Evolutionary conservation across 1,284 basidiomycete genomes (phyloP).

Genomic region (Agroathelia rolfsii): DNA sequence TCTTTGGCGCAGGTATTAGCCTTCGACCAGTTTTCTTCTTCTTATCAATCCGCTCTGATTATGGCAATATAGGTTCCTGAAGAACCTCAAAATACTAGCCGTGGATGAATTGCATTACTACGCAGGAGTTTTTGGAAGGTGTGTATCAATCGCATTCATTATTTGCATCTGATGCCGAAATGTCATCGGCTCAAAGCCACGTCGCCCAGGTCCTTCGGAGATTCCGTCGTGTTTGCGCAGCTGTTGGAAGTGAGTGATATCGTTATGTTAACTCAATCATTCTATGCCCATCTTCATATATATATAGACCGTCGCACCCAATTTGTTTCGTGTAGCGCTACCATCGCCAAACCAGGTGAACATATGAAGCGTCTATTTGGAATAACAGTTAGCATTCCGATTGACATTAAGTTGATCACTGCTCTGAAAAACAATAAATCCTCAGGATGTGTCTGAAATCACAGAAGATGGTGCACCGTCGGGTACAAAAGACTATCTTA

Average conservation of each 20-base stretch:
- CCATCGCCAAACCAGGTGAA: conserved; percentile 68
- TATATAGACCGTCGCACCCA: conserved; percentile 43
- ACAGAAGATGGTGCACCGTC: conserved; percentile 80
- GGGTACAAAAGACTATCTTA: conserved; percentile 67
- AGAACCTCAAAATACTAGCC: conserved; percentile 70
- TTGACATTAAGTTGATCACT: neutral
- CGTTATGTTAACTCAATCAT: neutral
- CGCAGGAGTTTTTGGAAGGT: conserved; percentile 64
- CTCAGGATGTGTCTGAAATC: conserved; percentile 61
- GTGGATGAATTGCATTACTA: conserved; percentile 86
- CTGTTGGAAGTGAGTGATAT: conserved; percentile 65
- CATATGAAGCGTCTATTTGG: conserved; percentile 76
- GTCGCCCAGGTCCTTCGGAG: conserved; percentile 73
- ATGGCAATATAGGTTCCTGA: conserved; percentile 56
- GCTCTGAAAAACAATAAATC: neutral
- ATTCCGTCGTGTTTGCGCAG: conserved; percentile 71
- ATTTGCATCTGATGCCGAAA: neutral
- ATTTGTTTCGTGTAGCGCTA: conserved; percentile 87
- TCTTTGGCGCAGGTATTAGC: conserved; percentile 72
- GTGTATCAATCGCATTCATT: conserved; percentile 2
- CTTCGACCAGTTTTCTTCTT: too few relatives aligned
- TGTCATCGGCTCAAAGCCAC: conserved; percentile 38
- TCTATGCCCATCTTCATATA: conserved; percentile 1
- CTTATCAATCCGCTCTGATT: too few relatives aligned
- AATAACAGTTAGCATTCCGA: conserved; percentile 30